phyloP scores from a whole-genome alignment of 495 filamentous ascomycete species.

The Penicillium soppii region DNA sequence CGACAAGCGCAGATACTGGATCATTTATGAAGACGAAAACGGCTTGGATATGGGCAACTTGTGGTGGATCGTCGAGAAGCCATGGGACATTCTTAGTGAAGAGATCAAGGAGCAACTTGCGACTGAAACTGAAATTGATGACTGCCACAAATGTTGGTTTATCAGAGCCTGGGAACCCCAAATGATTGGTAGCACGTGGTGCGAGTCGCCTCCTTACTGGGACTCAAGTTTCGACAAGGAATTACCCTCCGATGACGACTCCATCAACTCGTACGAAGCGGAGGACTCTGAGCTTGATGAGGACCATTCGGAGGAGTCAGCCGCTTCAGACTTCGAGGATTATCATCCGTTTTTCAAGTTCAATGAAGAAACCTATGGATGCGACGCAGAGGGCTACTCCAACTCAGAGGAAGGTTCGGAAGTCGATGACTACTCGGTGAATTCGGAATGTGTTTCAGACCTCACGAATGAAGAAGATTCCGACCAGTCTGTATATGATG shows the following conservation, averaged over 20 bases:
- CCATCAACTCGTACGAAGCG: constrained; percentile 12
- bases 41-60: not conserved
- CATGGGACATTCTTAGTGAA: constrained; percentile 8
- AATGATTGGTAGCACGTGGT: not conserved
- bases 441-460: too few species aligned
- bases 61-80: constrained; percentile 15
- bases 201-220: constrained; percentile 10
- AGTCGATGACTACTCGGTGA: too few species aligned
- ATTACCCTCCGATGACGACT: constrained; percentile 2
- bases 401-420: not conserved
- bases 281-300: not conserved
- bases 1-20: constrained; percentile 10
- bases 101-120: not conserved
- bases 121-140: not conserved
- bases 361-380: too few species aligned
- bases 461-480: too few species aligned
- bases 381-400: too few species aligned
- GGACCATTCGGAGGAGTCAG: not conserved
- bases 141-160: constrained; percentile 12
- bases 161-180: constrained; percentile 1
- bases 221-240: constrained; percentile 2
- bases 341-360: too few species aligned
- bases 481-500: too few species aligned
- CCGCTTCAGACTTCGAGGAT: too few species aligned
- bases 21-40: not conserved